Evolutionary conservation across 768 basidiomycete genomes (phyloP).

Genomic region (Serendipita indica): DNA sequence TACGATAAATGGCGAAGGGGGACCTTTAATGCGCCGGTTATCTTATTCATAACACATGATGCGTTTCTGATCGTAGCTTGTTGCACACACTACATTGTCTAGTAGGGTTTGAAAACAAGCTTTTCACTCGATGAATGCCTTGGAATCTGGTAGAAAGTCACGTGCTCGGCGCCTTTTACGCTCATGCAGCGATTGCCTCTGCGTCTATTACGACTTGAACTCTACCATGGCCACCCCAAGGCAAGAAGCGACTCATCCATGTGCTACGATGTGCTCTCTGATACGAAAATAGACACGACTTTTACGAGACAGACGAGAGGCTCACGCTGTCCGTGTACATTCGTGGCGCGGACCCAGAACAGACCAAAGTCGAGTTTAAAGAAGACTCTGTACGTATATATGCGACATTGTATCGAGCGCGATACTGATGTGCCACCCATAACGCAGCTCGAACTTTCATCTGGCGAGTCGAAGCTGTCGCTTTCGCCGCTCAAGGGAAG

Average conservation of each 20-base stretch:
- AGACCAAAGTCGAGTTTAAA: slow-evolving; percentile 48
- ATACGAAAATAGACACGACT: slow-evolving; percentile 47
- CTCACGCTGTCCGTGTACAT: slow-evolving; percentile 66
- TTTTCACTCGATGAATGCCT: too few species aligned
- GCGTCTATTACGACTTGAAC: background rate
- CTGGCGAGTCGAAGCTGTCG: slow-evolving; percentile 55
- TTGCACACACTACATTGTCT: too few species aligned
- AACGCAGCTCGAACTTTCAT: slow-evolving; percentile 6
- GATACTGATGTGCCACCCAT: background rate
- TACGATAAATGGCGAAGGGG: too few species aligned
- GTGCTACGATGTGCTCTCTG: background rate
- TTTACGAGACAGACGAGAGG: slow-evolving; percentile 72
- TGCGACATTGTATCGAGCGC: background rate
- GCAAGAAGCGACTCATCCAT: slow-evolving; percentile 14
- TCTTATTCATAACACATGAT: too few species aligned
- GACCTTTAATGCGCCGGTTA: too few species aligned
- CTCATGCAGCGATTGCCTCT: background rate
- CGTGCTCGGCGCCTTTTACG: slow-evolving; percentile 1
- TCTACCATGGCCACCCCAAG: slow-evolving; percentile 20
- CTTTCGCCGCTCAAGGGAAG: slow-evolving; percentile 72
- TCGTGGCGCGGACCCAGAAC: slow-evolving; percentile 50
- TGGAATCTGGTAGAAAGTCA: slow-evolving; percentile 8
- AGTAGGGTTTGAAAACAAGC: too few species aligned
- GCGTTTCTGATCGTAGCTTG: too few species aligned
- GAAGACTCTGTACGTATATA: slow-evolving; percentile 38